Base-by-base conservation (phyloP, 345 rosid genomes). In the Cardamine occulta region DNA sequence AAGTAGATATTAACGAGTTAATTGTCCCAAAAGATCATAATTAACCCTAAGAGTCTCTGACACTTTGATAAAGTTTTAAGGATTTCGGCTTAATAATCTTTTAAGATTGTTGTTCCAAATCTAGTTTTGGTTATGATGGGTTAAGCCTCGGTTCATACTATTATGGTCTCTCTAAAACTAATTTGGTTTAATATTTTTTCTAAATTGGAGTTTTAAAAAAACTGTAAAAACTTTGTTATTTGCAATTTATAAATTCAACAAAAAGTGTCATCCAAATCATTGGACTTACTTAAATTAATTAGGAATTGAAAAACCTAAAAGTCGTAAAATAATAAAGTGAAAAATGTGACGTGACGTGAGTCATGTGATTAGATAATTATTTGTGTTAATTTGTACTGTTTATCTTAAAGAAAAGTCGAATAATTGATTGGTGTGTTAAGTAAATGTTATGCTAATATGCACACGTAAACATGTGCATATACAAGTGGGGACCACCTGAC, bases 401-500 rank as follows among this genome's bases (percentile, higher is more conserved):
- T 14, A 19, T 40, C 8, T 47, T 48, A n/a, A 61, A 13, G 5
- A 18, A 52, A 63, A 45, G 18, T n/a, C 0, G 37, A 47, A 32
- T 17, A 19, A 47, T 44, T 31, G 5, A 13, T 14, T 11, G 31
- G 42, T 39, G 42, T 39, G 69, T 32, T 14, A 32, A 4, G 31
- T 28, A 28, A 59, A 70, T 77, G 8, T 71, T 47, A 3, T 48
- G 67, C 2, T 64, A 64, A 71, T 49, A 71, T 1, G 45, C 52
- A 77, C 76, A 70, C 80, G 77, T 65, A 58, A 71, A 57, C 77
- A 77, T 71, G 72, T 77, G 80, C 66, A 70, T 34, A 28, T 58
- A 32, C 32, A 31, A 11, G 76, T 70, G 69, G 85, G 83, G 70
- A 72, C 87, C 83, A 79, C 62, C 54, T 29, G 53, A 78, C 78